Evolutionary conservation across 2,329 filamentous ascomycete species (phyloP), one percentile per base, ranked within the genome.

Genomic region (Ascochyta clinopodiicola): DNA sequence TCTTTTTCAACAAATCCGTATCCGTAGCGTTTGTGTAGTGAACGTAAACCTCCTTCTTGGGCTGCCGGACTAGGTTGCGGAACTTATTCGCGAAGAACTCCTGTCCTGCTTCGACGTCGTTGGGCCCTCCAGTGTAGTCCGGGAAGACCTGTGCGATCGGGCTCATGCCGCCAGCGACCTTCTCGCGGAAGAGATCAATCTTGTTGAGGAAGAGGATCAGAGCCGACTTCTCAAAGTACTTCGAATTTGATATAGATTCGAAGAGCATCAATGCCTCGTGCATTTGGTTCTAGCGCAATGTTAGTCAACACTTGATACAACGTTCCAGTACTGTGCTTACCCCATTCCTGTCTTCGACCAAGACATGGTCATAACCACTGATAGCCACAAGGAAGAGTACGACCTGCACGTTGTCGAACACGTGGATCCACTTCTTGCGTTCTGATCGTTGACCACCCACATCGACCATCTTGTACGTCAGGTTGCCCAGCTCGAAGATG

Each of bases 381-480:
- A 98, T 93, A 43, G 94, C 93, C 47, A 96, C 94, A 64, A 98
- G 84, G 79, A 98, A 98, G 36, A 98, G 82, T 49, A 98, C 82
- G 65, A 91, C 93, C 71, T 95, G 92, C 60, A 96, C 92, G 62
- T 95, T 95, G 75, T 96, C 92, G 73, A 96, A 96, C 73, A 92
- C 95, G 75, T 96, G 92, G 61, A 96, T 96, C 92, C 92, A 96
- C 81, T 96, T 96, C 84, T 96, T 96, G 60, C 92, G 89, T 78
- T 96, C 92, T 25, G 92, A 96, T 67, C 92, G 84, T 75, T 96
- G 92, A 54, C 92, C 92, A 74, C 92, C 92, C 42, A 96, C 92
- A 70, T 96, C 92, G 77, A 96, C 96, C 92, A 98, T 97, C 69
- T 92, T 89, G 79, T 97, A 97, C 61, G 92, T 96, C 68, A 97